phyloP scores from a whole-genome alignment of 2,329 filamentous ascomycete species.

The Fusarium devonianum region DNA sequence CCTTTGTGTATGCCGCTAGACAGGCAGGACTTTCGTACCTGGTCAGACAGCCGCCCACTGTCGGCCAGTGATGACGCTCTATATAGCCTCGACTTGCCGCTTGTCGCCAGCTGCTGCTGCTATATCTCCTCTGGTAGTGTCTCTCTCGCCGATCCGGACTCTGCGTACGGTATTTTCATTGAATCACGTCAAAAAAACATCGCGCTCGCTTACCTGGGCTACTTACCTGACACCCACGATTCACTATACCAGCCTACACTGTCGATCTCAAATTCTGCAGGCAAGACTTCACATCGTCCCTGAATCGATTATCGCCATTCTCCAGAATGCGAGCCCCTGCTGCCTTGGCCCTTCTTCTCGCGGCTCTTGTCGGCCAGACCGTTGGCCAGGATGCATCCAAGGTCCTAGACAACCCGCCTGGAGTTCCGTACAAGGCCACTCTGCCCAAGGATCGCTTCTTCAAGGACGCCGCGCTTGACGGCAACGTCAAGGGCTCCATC shows the following conservation, averaged over 20 bases:
- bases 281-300: constrained; percentile 4
- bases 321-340: constrained; percentile 35
- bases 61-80: constrained; percentile 17
- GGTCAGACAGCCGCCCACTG: constrained; percentile 14
- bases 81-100: constrained; percentile 18
- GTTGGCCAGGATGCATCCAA: constrained; percentile 56
- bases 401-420: constrained; percentile 63
- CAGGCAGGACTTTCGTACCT: constrained; percentile 2
- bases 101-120: constrained; percentile 7
- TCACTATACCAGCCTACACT: too few species aligned
- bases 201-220: constrained; percentile 18
- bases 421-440: constrained; percentile 61
- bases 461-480: constrained; percentile 53
- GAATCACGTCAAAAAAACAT: constrained; percentile 26
- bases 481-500: constrained; percentile 64
- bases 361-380: constrained; percentile 41
- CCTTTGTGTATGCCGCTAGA: constrained; percentile 13
- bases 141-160: constrained; percentile 1
- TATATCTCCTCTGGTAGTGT: constrained; percentile 4
- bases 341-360: constrained; percentile 39
- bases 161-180: constrained; percentile 8
- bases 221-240: background rate
- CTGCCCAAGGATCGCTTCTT: constrained; percentile 63
- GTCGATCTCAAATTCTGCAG: too few species aligned
- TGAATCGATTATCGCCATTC: background rate